Evolutionary conservation across 202 grass and related monocot genomes (phyloP).

Genomic region (Bolboschoenoplectus hybrid): DNA sequence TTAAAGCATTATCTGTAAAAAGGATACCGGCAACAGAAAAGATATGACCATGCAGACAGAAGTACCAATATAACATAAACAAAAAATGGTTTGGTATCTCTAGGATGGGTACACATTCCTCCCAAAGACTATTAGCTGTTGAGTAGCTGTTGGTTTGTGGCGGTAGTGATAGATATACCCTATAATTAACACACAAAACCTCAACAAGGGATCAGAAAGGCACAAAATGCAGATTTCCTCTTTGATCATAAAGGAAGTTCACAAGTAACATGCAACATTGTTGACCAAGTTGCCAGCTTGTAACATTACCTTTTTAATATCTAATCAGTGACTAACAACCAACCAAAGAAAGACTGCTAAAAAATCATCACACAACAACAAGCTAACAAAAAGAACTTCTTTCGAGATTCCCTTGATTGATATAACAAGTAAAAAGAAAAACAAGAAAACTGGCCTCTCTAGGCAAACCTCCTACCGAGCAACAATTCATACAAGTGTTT

Average conservation of each 20-base stretch:
- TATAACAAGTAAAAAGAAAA: constrained; percentile 25
- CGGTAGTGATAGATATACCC: neutral
- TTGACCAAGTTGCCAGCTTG: neutral
- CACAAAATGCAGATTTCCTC: neutral
- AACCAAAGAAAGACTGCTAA: constrained; percentile 15
- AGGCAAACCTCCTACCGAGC: neutral
- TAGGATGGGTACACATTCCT: neutral
- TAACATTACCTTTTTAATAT: constrained; percentile 29
- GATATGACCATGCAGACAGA: neutral
- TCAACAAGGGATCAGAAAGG: neutral
- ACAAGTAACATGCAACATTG: constrained; percentile 28
- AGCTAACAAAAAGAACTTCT: constrained; percentile 16
- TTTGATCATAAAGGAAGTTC: constrained; percentile 15
- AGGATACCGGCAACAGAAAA: constrained; percentile 3
- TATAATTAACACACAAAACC: neutral
- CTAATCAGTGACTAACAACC: constrained; percentile 31
- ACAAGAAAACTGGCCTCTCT: constrained; percentile 20
- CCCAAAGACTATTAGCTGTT: neutral
- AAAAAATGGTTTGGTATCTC: neutral
- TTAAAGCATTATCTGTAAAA: neutral
- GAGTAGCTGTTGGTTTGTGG: neutral
- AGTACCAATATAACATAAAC: constrained; percentile 2
- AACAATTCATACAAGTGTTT: constrained; percentile 35
- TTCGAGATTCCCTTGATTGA: constrained; percentile 36
- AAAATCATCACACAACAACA: constrained; percentile 6